Base-by-base conservation (phyloP, 495 filamentous ascomycete genomes). In the Tuber microsphaerosporum region DNA sequence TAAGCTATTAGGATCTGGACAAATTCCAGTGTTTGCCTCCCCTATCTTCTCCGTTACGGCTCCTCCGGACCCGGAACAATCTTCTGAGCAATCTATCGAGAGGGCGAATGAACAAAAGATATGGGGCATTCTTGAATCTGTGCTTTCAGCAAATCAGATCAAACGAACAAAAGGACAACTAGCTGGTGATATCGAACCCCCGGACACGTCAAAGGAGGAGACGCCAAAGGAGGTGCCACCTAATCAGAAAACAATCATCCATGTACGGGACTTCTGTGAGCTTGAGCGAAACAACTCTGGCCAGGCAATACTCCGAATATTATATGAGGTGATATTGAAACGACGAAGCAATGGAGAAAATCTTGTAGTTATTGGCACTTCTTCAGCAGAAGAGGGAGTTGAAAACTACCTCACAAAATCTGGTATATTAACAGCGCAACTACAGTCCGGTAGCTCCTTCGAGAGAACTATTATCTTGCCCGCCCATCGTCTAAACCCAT, bases 231-330 rank as follows among this genome's bases (percentile, higher is more conserved):
- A 78, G 22, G 45, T 26, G 17, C 44, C 37, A 22, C 19, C 43
- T 65, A 56, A 68, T 69, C 31, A 34, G 72, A 75, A 74, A 46
- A 82, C 86, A n/a, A 92, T 97, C 75, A 85, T 99, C 14, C 91
- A 93, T 71, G 84, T 98, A 16, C 89, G 91, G 78, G 94, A 97
- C 81, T 93, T 93, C 80, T 88, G 89, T 41, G 92, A 95, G 68
- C 86, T 97, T 19, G 88, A 87, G 77, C 84, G 85, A 72, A 89
- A 91, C 1, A 81, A 85, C 14, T 87, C 90, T 31, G 91, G 92
- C n/a, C 82, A 87, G 1, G 86, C 85, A 43, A 86, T 95, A 37
- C 82, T 97, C 7, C 81, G 80, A 39, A 88, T 89, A 69, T 84
- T 99, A 14, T 89, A 91, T 69, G 87, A 89, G 75, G 85, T 90